These are phyloP conservation scores for Candida coquimbonensis DNA, from an alignment of 805 yeast genomes.

Conservation along the genomic window DNA sequence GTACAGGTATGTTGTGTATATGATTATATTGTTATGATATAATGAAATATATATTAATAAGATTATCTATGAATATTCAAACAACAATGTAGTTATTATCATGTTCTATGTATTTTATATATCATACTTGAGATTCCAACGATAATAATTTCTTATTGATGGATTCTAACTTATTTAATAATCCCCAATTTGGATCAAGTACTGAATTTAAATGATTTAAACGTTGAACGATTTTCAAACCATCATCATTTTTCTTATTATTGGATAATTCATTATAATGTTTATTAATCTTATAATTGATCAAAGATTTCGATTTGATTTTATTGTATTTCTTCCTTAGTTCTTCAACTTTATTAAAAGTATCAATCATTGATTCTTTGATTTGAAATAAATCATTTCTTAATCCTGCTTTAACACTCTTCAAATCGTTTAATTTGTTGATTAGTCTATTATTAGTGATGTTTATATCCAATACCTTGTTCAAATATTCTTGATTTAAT, in stretches of 20 bases:
- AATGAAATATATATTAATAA: too few species aligned
- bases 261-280: slow-evolving; percentile 6
- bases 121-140: too few species aligned
- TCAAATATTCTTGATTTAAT: slow-evolving; percentile 24
- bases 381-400: slow-evolving; percentile 24
- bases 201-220: slow-evolving; percentile 23
- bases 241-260: neutral
- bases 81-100: too few species aligned
- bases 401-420: slow-evolving; percentile 25
- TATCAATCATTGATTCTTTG: slow-evolving; percentile 22
- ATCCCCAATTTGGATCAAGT: slow-evolving; percentile 22
- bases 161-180: slow-evolving; percentile 11
- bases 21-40: too few species aligned
- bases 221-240: slow-evolving; percentile 13
- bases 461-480: slow-evolving; percentile 28
- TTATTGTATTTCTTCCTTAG: slow-evolving; percentile 19
- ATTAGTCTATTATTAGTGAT: slow-evolving; percentile 28
- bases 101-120: too few species aligned
- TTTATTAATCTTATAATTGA: slow-evolving; percentile 15
- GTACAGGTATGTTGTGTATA: too few species aligned
- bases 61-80: too few species aligned
- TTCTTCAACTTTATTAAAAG: slow-evolving; percentile 21
- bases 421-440: slow-evolving; percentile 21
- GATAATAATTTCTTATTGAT: slow-evolving; percentile 8
- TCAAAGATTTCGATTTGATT: slow-evolving; percentile 12